These are phyloP conservation scores for Fusarium cyanostomum DNA, from an alignment of 2,329 filamentous ascomycete genomes.

Conservation along the genomic window DNA sequence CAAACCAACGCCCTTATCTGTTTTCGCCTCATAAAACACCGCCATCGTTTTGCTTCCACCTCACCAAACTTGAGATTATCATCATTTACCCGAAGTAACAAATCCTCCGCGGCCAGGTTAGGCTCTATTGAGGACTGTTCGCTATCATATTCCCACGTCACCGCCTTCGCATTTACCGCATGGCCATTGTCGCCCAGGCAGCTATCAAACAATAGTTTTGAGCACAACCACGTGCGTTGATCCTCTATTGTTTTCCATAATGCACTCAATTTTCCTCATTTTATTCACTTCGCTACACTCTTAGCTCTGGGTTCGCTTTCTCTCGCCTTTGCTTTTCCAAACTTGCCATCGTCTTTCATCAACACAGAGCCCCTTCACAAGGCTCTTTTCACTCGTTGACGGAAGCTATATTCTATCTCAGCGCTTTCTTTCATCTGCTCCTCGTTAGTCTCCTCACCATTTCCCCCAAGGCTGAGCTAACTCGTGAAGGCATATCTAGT, in stretches of 20 bases:
- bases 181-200: conserved; percentile 16
- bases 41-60: too few species aligned
- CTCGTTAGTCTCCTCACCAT: conserved; percentile 6
- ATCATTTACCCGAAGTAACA: too few species aligned
- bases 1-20: background rate
- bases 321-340: background rate
- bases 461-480: background rate
- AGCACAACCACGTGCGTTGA: background rate
- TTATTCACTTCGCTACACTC: background rate
- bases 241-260: background rate
- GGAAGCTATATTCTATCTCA: background rate
- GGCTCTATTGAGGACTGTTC: background rate
- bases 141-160: conserved; percentile 1
- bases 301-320: background rate
- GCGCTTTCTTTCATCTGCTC: background rate
- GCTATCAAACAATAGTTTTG: conserved; percentile 18
- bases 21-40: too few species aligned
- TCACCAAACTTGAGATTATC: too few species aligned
- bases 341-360: background rate
- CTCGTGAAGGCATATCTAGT: background rate
- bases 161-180: too few species aligned
- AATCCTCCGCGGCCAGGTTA: too few species aligned
- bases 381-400: background rate
- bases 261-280: background rate
- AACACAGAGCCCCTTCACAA: background rate